Percentiles rank a stretch among this genome's conserved stretches.
Evolutionary conservation across 2,329 filamentous ascomycete genomes (phyloP).

Genomic region (Pseudogymnoascus sp.): DNA sequence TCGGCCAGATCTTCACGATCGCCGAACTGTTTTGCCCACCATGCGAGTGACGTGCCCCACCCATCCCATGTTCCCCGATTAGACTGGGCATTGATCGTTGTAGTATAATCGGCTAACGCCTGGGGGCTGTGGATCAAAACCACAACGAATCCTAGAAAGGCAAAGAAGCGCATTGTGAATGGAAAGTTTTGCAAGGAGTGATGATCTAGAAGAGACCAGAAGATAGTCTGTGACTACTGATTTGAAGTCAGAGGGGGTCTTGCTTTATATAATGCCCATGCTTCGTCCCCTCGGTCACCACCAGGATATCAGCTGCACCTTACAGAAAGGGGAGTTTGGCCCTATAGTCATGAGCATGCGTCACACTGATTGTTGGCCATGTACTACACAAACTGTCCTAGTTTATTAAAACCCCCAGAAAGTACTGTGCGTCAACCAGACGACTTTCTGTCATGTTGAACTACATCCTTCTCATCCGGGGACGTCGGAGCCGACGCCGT

Average conservation of each 20-base stretch:
- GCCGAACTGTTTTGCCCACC: constrained; percentile 37
- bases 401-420: neutral
- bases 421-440: neutral
- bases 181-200: neutral
- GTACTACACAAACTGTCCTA: neutral
- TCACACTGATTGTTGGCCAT: neutral
- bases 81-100: constrained; percentile 27
- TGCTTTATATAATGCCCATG: neutral
- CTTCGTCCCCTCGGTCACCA: neutral
- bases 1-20: constrained; percentile 34
- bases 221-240: neutral
- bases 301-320: neutral
- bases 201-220: neutral
- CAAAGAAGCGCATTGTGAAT: neutral
- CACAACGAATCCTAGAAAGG: neutral
- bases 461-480: neutral
- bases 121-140: neutral
- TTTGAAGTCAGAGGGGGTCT: neutral
- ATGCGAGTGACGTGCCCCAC: constrained; percentile 37
- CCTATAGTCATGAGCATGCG: neutral
- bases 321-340: neutral
- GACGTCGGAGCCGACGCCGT: neutral
- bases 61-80: constrained; percentile 37
- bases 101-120: constrained; percentile 26
- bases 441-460: neutral